Conservation (phyloP, 2,329 filamentous ascomycete species). For the Neonectria sp. region DNA sequence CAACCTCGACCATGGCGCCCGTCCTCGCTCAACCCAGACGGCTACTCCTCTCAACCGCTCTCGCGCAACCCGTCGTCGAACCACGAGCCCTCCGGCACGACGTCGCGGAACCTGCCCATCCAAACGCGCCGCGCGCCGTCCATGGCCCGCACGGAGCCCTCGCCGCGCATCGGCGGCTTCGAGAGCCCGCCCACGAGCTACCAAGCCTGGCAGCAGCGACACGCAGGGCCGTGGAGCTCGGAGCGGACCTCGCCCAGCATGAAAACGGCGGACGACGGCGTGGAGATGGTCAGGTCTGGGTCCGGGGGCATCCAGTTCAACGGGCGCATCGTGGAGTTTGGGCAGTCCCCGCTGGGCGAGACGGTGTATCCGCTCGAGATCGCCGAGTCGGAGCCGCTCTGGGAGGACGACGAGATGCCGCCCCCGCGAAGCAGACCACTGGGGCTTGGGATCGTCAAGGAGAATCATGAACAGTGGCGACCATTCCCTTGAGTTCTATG, state of each 20-base stretch:
- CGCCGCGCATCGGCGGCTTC: slow-evolving; percentile 29
- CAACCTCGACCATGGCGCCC: slow-evolving; percentile 33
- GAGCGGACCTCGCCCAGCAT: slow-evolving; percentile 20
- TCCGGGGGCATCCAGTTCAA: slow-evolving; percentile 45
- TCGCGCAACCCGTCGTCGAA: slow-evolving; percentile 38
- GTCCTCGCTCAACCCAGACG: slow-evolving; percentile 29
- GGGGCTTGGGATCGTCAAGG: slow-evolving; percentile 30
- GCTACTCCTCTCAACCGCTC: slow-evolving; percentile 41
- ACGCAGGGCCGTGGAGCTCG: slow-evolving; percentile 36
- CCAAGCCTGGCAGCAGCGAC: slow-evolving; percentile 32
- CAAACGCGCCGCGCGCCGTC: slow-evolving; percentile 33
- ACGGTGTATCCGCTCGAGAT: slow-evolving; percentile 36
- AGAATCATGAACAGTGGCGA: slow-evolving; percentile 6
- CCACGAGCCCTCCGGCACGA: slow-evolving; percentile 20
- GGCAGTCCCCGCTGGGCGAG: slow-evolving; percentile 27
- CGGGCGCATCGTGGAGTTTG: slow-evolving; percentile 42
- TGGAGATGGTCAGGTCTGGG: slow-evolving; percentile 44
- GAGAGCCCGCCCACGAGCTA: slow-evolving; percentile 31
- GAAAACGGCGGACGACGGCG: slow-evolving; percentile 13
- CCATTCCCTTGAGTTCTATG: slow-evolving; percentile 1
- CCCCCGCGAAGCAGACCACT: slow-evolving; percentile 13
- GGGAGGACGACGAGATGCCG: slow-evolving; percentile 16
- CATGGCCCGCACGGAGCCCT: slow-evolving; percentile 38
- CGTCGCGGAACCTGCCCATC: slow-evolving; percentile 17
- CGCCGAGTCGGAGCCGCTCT: slow-evolving; percentile 24